Base-by-base conservation (phyloP, 169 alveolate genomes). In the Fabrea salina region DNA sequence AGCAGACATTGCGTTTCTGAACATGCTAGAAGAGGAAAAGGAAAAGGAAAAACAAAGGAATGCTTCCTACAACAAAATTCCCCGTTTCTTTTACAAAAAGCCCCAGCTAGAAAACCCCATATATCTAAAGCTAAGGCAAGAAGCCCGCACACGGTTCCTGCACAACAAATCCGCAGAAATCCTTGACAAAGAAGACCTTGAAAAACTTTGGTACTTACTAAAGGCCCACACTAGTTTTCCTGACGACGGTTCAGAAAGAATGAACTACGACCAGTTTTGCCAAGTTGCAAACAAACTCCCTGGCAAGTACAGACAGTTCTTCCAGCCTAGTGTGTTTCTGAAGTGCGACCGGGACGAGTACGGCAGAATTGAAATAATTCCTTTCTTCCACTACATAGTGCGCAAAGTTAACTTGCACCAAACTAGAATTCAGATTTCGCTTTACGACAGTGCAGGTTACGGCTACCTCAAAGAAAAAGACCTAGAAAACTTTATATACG, bases 401-500 rank as follows among this genome's bases (percentile, higher is more conserved):
- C 80, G 96, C 67, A 92, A 92, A 82, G 94, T 89, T 40, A 92
- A 89, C 64, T 54, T 92, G 25, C 89, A 87, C 57, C 87, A 92
- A 76, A 92, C 94, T 58, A 88, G 94, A 86, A 92, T 92, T 25
- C 82, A 89, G 66, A 89, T 92, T 16, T 83, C 92, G 7, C 80
- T 92, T 5, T 89, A 88, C 82, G 96, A 92, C 74, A 82, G 91
- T 8, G 72, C 86, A 5, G 95, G 95, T 50, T 80, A 85, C 72
- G 96, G 96, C n/a, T 92, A 89, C 80, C 80, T 92, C 43, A 85
- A 89, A 79, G 96, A 92, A 68, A 92, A 92, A 71, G 96, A 92
- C 80, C 79, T 92, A 40, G 96, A 92, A 83, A 89, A 89, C 57
- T 92, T 89, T 59, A 92, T 92, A 4, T 89, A 87, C 70, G 94